phyloP scores from a whole-genome alignment of 1,284 basidiomycete genomes.

The Pascua guehoae region DNA sequence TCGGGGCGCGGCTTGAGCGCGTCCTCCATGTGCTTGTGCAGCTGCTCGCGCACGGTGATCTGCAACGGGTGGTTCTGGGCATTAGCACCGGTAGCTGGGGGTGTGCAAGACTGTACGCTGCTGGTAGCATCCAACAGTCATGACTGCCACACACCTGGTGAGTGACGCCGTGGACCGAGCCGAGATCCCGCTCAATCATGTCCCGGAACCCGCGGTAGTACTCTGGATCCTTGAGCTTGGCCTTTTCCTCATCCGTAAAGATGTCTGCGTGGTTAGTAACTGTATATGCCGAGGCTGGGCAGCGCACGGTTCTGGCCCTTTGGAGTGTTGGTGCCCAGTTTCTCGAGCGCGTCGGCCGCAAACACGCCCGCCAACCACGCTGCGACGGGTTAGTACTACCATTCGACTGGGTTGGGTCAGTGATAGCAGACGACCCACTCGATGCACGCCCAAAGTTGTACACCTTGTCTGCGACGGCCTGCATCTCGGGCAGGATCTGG shows the following conservation, averaged over 20 bases:
- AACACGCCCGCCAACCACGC: slow-evolving; percentile 31
- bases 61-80: background rate
- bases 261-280: no score
- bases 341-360: slow-evolving; percentile 14
- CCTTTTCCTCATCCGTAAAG: slow-evolving; percentile 32
- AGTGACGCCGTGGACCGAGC: slow-evolving; percentile 25
- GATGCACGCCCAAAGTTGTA: slow-evolving; percentile 11
- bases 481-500: slow-evolving; percentile 28
- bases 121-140: slow-evolving; percentile 14
- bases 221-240: slow-evolving; percentile 15
- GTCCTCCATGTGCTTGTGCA: slow-evolving; percentile 18
- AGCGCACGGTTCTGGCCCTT: slow-evolving; percentile 11
- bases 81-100: background rate
- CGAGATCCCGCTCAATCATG: slow-evolving; percentile 32
- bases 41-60: background rate
- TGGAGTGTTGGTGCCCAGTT: slow-evolving; percentile 9
- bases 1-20: slow-evolving; percentile 21
- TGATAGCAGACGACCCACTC: slow-evolving; percentile 1
- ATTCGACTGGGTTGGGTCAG: background rate
- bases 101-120: slow-evolving; percentile 4
- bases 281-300: no score
- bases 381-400: background rate
- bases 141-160: slow-evolving; percentile 14
- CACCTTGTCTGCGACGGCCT: slow-evolving; percentile 12
- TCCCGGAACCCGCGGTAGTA: slow-evolving; percentile 28